Evolutionary conservation across 176 grass and related monocot genomes (phyloP).

Genomic region (Oryza officinalis): DNA sequence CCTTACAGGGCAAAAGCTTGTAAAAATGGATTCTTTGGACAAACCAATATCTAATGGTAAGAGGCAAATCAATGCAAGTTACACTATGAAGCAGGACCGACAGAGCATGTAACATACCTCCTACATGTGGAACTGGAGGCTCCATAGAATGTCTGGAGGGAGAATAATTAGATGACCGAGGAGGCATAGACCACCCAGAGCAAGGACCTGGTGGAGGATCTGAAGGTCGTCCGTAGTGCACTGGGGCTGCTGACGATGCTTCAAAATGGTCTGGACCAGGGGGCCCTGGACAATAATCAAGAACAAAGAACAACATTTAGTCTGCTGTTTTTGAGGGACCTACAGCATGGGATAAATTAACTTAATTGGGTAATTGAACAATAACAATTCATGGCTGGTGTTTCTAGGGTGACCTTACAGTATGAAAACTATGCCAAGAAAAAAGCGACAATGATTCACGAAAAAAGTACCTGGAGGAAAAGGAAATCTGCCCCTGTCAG

Average conservation of each 20-base stretch:
- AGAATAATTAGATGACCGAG: constrained; percentile 53
- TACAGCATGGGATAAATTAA: background rate
- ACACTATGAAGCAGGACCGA: background rate
- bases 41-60: constrained; percentile 10
- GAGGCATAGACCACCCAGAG: constrained; percentile 59
- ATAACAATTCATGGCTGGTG: background rate
- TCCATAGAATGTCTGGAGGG: constrained; percentile 56
- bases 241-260: constrained; percentile 45
- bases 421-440: constrained; percentile 16
- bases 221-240: constrained; percentile 59
- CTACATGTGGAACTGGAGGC: constrained; percentile 55
- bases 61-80: constrained; percentile 8
- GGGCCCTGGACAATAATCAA: constrained; percentile 45
- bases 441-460: background rate
- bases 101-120: constrained; percentile 44
- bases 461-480: constrained; percentile 48
- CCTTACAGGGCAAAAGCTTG: constrained; percentile 6
- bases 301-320: constrained; percentile 12
- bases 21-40: background rate
- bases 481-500: constrained; percentile 50
- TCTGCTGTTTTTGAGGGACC: background rate
- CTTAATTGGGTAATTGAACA: constrained; percentile 1
- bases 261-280: constrained; percentile 50
- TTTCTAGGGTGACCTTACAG: background rate
- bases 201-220: constrained; percentile 65